Conservation (phyloP, 2,329 filamentous ascomycete genomes). For the Fusarium penzigii region DNA sequence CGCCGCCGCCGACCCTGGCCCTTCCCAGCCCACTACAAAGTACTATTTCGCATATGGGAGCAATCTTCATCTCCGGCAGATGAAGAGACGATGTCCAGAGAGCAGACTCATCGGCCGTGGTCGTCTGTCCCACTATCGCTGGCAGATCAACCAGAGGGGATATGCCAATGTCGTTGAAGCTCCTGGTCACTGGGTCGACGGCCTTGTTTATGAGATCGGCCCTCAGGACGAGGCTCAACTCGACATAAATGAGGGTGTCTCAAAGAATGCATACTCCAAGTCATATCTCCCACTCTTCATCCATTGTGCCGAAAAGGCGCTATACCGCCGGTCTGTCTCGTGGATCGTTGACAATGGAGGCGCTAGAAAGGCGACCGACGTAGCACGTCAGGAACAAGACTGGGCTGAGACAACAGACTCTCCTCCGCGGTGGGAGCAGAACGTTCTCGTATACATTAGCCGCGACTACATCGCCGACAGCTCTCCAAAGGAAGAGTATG, state of each 20-base stretch:
- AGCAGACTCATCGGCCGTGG: conserved; percentile 42
- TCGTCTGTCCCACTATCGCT: conserved; percentile 40
- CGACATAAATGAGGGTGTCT: conserved; percentile 43
- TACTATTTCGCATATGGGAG: conserved; percentile 51
- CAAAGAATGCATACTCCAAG: conserved; percentile 41
- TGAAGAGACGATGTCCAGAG: conserved; percentile 45
- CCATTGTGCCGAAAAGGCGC: conserved; percentile 31
- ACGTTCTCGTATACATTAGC: conserved; percentile 45
- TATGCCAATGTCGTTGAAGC: conserved; percentile 44
- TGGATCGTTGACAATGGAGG: conserved; percentile 42
- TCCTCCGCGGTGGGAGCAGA: conserved; percentile 28
- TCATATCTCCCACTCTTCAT: conserved; percentile 35
- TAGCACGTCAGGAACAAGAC: conserved; percentile 18
- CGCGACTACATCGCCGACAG: conserved; percentile 35
- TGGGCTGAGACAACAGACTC: conserved; percentile 16
- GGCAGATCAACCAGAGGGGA: conserved; percentile 50
- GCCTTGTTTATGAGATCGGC: conserved; percentile 43
- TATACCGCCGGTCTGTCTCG: conserved; percentile 39
- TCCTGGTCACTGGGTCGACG: conserved; percentile 39
- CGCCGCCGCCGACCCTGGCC: conserved; percentile 15
- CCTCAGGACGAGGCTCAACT: conserved; percentile 39
- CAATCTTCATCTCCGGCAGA: conserved; percentile 47
- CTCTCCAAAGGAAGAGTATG: conserved; percentile 40
- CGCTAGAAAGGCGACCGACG: conserved; percentile 28
- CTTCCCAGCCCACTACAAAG: conserved; percentile 29